Evolutionary conservation across 2,329 filamentous ascomycete species (phyloP).

Genomic region (Capronia coronata): DNA sequence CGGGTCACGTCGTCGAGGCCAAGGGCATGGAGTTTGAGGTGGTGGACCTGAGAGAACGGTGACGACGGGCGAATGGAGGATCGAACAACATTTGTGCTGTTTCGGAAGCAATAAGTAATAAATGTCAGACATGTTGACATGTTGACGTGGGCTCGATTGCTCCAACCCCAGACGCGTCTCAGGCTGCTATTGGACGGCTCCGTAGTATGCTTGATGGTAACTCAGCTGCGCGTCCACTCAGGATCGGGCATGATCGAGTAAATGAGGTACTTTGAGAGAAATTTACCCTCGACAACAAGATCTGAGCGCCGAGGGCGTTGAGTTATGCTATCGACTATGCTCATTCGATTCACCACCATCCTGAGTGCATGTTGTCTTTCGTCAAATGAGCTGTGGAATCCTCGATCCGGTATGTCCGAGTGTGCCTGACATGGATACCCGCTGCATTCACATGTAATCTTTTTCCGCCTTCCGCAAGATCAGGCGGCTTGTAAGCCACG

Average conservation of each 20-base stretch:
- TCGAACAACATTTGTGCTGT: conserved; percentile 1
- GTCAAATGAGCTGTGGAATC: too few species aligned
- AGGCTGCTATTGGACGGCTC: background rate
- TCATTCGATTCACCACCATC: too few species aligned
- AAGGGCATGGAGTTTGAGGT: conserved; percentile 61
- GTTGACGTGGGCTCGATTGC: background rate
- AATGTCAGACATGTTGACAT: conserved; percentile 2
- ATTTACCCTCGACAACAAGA: too few species aligned
- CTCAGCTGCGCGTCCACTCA: background rate
- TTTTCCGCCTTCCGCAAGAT: conserved; percentile 4
- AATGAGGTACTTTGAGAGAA: background rate
- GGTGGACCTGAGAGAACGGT: conserved; percentile 51
- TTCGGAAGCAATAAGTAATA: background rate
- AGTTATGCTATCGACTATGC: too few species aligned
- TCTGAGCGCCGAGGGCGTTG: too few species aligned
- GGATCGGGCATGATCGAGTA: background rate
- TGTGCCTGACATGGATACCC: too few species aligned
- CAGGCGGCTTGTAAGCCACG: conserved; percentile 6
- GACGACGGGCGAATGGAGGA: background rate
- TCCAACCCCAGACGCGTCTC: background rate
- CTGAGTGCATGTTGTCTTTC: too few species aligned
- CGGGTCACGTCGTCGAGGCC: conserved; percentile 65
- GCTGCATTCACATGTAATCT: background rate
- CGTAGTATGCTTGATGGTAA: background rate
- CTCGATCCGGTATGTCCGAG: too few species aligned